Evolutionary conservation across 208 protist species (phyloP).

Genomic region (Leptomonas pyrrhocoris): DNA sequence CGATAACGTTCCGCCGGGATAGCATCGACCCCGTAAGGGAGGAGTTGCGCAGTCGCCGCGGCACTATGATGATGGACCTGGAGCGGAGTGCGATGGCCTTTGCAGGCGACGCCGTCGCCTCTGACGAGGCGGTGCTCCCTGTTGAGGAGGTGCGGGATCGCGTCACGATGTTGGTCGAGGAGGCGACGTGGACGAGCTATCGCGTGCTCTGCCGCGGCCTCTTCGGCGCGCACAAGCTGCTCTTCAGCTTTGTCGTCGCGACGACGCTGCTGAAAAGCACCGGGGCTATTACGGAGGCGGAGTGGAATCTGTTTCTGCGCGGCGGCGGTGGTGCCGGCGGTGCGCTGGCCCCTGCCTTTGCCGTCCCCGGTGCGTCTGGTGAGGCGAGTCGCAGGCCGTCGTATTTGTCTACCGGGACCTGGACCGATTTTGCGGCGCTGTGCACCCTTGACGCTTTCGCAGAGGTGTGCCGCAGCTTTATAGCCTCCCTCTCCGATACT

Average conservation of each 20-base stretch:
- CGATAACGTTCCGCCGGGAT: not conserved
- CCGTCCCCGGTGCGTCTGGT: conserved; percentile 17
- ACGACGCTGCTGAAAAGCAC: conserved; percentile 75
- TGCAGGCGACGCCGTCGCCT: not conserved
- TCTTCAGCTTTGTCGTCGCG: conserved; percentile 93
- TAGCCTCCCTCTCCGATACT: conserved; percentile 15
- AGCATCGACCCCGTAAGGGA: not conserved
- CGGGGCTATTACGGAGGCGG: conserved; percentile 56
- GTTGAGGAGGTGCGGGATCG: conserved; percentile 53
- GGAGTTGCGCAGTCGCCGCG: conserved; percentile 1
- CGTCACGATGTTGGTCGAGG: conserved; percentile 75
- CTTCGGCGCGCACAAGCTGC: conserved; percentile 94
- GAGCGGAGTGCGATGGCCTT: not conserved
- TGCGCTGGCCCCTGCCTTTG: conserved; percentile 31
- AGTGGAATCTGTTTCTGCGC: conserved; percentile 90
- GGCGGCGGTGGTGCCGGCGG: conserved; percentile 75
- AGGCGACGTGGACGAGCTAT: conserved; percentile 88
- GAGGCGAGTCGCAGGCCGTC: conserved; percentile 43
- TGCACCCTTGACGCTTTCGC: conserved; percentile 81
- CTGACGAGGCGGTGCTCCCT: conserved; percentile 14
- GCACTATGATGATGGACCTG: conserved; percentile 1
- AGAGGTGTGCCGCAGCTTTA: conserved; percentile 78
- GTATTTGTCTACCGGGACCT: conserved; percentile 93
- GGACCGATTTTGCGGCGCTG: conserved; percentile 92
- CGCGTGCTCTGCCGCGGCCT: conserved; percentile 94